Evolutionary conservation across 2,329 filamentous ascomycete genomes (phyloP).

Genomic region (Aspergillus ochraceus): DNA sequence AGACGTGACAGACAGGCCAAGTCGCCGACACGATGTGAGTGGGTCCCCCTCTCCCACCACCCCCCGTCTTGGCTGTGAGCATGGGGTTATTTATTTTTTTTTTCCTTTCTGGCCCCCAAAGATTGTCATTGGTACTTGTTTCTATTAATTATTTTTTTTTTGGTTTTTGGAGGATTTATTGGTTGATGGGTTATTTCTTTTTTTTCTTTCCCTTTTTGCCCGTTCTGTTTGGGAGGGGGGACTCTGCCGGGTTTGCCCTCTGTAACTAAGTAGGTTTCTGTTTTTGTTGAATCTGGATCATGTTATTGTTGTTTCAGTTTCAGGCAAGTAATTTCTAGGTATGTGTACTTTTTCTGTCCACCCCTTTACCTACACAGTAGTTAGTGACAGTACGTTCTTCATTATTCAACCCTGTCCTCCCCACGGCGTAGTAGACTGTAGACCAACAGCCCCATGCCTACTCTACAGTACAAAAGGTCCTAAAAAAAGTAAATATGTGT

Average conservation of each 20-base stretch:
- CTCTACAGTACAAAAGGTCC: neutral
- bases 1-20: conserved; percentile 14
- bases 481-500: neutral
- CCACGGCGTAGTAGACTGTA: neutral
- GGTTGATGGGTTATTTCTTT: neutral
- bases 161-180: neutral
- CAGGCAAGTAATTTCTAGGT: too few species aligned
- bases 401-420: too few species aligned
- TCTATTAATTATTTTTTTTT: too few species aligned
- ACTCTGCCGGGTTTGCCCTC: neutral
- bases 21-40: conserved; percentile 21
- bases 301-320: too few species aligned
- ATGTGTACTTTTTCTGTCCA: too few species aligned
- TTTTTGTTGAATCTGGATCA: neutral
- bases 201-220: neutral
- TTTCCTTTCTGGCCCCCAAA: neutral
- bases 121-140: neutral
- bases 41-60: conserved; percentile 5
- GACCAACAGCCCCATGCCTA: neutral
- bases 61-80: conserved; percentile 2
- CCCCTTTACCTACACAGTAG: too few species aligned
- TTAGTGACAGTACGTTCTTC: too few species aligned
- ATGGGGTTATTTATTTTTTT: conserved; percentile 3
- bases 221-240: neutral
- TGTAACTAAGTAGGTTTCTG: neutral